These are phyloP conservation scores for Malassezia dermatis DNA, from an alignment of 1,284 basidiomycete genomes.

Conservation along the genomic window DNA sequence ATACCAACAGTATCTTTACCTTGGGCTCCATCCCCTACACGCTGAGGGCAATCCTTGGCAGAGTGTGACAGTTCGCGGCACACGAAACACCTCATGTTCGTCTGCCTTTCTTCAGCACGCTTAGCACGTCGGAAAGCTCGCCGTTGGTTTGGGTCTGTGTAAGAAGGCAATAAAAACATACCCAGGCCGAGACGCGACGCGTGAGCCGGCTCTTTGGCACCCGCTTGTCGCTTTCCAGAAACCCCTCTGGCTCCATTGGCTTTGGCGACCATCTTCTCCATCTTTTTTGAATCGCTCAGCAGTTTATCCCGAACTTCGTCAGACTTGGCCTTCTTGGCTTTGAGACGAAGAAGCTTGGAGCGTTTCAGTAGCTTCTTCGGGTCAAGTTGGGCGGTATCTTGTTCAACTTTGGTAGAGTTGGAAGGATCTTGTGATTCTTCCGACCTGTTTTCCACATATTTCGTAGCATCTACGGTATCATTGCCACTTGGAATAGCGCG, in stretches of 20 bases:
- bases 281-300: slow-evolving; percentile 26
- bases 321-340: slow-evolving; percentile 38
- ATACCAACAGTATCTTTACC: slow-evolving; percentile 44
- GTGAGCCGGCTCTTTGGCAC: neutral
- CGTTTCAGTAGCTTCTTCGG: slow-evolving; percentile 33
- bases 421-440: neutral
- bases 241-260: slow-evolving; percentile 32
- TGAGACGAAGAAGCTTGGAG: slow-evolving; percentile 40
- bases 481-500: neutral
- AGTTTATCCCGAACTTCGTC: slow-evolving; percentile 24
- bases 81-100: slow-evolving; percentile 68
- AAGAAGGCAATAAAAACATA: neutral
- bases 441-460: neutral
- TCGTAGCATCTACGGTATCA: neutral
- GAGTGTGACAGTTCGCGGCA: slow-evolving; percentile 76
- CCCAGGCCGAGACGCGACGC: slow-evolving; percentile 10
- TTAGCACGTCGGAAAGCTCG: slow-evolving; percentile 57
- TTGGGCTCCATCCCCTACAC: slow-evolving; percentile 36
- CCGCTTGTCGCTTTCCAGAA: slow-evolving; percentile 21
- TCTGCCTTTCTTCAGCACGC: slow-evolving; percentile 58
- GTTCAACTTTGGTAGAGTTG: neutral
- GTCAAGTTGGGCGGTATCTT: neutral
- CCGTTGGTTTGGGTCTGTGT: slow-evolving; percentile 34
- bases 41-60: slow-evolving; percentile 63
- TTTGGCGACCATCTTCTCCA: slow-evolving; percentile 40